These are phyloP conservation scores for Diaporthe caulivora DNA, from an alignment of 2,329 filamentous ascomycete genomes.

Conservation along the genomic window DNA sequence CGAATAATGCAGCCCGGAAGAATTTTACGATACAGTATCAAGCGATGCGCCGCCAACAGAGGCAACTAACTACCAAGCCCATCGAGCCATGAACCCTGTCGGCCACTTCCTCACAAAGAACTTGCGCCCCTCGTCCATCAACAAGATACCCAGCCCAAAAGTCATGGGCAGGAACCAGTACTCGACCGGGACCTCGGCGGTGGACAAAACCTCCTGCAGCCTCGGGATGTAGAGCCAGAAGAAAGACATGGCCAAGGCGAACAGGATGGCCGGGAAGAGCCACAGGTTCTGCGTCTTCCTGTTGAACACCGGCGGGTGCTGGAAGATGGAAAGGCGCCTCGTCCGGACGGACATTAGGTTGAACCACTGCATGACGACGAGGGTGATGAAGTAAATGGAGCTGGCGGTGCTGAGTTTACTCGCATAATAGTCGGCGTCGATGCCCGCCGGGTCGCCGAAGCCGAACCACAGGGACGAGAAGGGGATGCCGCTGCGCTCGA, in stretches of 20 bases:
- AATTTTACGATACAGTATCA: too few species aligned
- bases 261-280: constrained; percentile 77
- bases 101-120: constrained; percentile 72
- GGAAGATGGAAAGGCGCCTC: constrained; percentile 74
- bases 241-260: constrained; percentile 76
- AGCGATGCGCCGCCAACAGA: too few species aligned
- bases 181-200: constrained; percentile 74
- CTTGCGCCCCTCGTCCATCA: constrained; percentile 77
- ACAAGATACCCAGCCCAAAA: constrained; percentile 74
- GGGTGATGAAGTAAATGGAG: constrained; percentile 83
- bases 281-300: constrained; percentile 74
- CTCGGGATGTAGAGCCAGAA: constrained; percentile 78
- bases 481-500: constrained; percentile 71
- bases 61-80: constrained; percentile 68
- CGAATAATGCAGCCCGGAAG: too few species aligned
- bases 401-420: constrained; percentile 72
- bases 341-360: constrained; percentile 79
- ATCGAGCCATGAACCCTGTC: constrained; percentile 65
- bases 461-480: constrained; percentile 77
- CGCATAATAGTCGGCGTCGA: constrained; percentile 66
- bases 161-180: constrained; percentile 83
- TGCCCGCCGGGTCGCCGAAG: constrained; percentile 67
- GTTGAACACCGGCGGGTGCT: constrained; percentile 78
- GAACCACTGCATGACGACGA: constrained; percentile 88
- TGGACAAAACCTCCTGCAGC: constrained; percentile 72